phyloP scores from a whole-genome alignment of 768 basidiomycete species.

The Psilocybe azurescens region DNA sequence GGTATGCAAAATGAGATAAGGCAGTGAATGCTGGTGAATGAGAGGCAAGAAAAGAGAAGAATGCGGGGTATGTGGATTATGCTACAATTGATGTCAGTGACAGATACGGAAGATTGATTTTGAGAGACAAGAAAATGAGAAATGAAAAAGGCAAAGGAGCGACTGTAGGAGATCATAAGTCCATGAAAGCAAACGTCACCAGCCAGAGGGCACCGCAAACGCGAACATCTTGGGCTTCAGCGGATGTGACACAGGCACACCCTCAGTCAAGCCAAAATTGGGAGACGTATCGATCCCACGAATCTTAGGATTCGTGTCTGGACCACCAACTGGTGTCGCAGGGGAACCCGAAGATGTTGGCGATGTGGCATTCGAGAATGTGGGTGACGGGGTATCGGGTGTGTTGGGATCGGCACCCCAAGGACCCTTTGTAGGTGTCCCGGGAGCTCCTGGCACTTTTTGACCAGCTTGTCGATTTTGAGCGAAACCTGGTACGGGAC shows the following conservation, averaged over 20 bases:
- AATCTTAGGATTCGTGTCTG: constrained; percentile 56
- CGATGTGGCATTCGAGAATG: constrained; percentile 57
- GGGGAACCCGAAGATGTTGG: constrained; percentile 69
- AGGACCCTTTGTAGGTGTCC: constrained; percentile 29
- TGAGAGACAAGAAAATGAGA: constrained; percentile 18
- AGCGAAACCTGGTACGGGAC: constrained; percentile 53
- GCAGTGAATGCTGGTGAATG: constrained; percentile 7
- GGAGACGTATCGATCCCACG: constrained; percentile 46
- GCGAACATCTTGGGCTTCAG: constrained; percentile 70
- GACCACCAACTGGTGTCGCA: constrained; percentile 58
- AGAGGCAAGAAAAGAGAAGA: constrained; percentile 11
- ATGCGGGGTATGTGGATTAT: constrained; percentile 22
- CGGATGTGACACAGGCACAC: constrained; percentile 42
- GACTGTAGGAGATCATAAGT: constrained; percentile 9
- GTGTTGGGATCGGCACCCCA: constrained; percentile 31
- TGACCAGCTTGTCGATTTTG: constrained; percentile 35
- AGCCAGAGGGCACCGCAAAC: constrained; percentile 61
- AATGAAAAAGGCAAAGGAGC: constrained; percentile 21
- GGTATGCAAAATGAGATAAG: constrained; percentile 29
- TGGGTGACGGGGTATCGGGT: constrained; percentile 61
- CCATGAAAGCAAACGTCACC: constrained; percentile 47
- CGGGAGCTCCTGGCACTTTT: constrained; percentile 26
- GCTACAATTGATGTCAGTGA: constrained; percentile 18
- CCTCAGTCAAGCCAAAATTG: constrained; percentile 38
- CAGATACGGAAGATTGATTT: constrained; percentile 15